Percentiles rank a stretch among this genome's conserved stretches.
These are phyloP conservation scores for Phlebiopsis gigantea DNA, from an alignment of 768 basidiomycete species.

Conservation along the genomic window DNA sequence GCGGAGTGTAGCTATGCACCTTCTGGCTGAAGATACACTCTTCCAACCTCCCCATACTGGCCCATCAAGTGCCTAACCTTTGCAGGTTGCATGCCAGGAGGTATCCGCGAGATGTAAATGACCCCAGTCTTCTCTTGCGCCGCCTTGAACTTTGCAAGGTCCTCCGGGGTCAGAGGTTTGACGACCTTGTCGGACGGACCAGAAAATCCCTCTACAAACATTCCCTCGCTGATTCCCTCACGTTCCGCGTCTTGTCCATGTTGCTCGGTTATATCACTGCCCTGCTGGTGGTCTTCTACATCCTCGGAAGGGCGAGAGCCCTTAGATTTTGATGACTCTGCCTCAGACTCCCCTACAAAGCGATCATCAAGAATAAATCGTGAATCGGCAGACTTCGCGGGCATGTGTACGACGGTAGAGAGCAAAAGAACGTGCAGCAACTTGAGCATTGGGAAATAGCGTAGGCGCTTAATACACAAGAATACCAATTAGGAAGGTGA, in stretches of 20 bases:
- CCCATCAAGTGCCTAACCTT: slow-evolving; percentile 95
- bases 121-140: slow-evolving; percentile 78
- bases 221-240: slow-evolving; percentile 38
- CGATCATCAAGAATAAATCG: slow-evolving; percentile 20
- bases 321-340: slow-evolving; percentile 14
- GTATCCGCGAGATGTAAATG: slow-evolving; percentile 92
- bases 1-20: slow-evolving; percentile 39
- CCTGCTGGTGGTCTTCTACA: neutral
- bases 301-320: neutral
- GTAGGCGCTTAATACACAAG: neutral
- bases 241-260: slow-evolving; percentile 20
- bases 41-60: slow-evolving; percentile 82
- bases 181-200: slow-evolving; percentile 54
- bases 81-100: slow-evolving; percentile 95
- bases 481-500: neutral
- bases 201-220: slow-evolving; percentile 55
- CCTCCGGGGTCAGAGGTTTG: slow-evolving; percentile 71
- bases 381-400: slow-evolving; percentile 4
- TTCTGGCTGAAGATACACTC: slow-evolving; percentile 92
- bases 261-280: slow-evolving; percentile 21
- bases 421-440: neutral
- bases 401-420: slow-evolving; percentile 1
- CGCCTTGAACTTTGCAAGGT: slow-evolving; percentile 67
- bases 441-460: neutral
- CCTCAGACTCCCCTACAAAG: slow-evolving; percentile 20